Base-by-base conservation (phyloP, 2,329 filamentous ascomycete species). In the Plectosphaerella plurivora region DNA sequence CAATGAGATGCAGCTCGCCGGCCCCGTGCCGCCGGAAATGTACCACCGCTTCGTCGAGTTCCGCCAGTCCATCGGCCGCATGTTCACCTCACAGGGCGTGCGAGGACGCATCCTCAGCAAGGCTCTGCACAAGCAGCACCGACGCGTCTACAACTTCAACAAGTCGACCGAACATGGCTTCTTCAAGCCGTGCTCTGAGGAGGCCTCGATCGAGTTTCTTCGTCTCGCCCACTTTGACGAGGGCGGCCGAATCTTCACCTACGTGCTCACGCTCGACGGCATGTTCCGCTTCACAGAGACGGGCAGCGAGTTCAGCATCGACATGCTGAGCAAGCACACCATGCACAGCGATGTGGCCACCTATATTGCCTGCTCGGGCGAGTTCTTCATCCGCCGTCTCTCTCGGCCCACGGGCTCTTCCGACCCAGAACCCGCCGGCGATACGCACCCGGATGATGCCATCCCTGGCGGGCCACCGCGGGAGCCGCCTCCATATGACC, bases 31-130 rank as follows among this genome's bases (percentile, higher is more conserved):
- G 0, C 74, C 83, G 2, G 76, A 84, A 56, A 76, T 97, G 35
- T 96, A 96, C 67, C 92, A 97, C 67, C 88, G 91, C 59, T 97
- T 88, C 64, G 92, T 97, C 53, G 92, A 96, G 67, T 97, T 97
- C 70, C 88, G 85, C 52, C 91, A 92, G 24, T 90, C 96, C 63
- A 88, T 97, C 51, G 89, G 89, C 49, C 83, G 85, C 57, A 95
- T 97, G 85, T 97, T 96, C 70, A 87, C 85, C 1, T 82, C 83
- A 10, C 82, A 82, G 25, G 92, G 91, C 50, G 62, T 97, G 4
- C 81, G 88, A 47, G 93, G 93, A 16, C 86, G 83, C 56, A 78
- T 97, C 45, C 74, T 97, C 18, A 91, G 94, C 68, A 87, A 87
- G 62, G 89, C 90, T 1, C 77, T 97, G 7, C 92, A 96, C 68